Evolutionary conservation across 169 alveolate species (phyloP).

Genomic region (Eimeria mitis): DNA sequence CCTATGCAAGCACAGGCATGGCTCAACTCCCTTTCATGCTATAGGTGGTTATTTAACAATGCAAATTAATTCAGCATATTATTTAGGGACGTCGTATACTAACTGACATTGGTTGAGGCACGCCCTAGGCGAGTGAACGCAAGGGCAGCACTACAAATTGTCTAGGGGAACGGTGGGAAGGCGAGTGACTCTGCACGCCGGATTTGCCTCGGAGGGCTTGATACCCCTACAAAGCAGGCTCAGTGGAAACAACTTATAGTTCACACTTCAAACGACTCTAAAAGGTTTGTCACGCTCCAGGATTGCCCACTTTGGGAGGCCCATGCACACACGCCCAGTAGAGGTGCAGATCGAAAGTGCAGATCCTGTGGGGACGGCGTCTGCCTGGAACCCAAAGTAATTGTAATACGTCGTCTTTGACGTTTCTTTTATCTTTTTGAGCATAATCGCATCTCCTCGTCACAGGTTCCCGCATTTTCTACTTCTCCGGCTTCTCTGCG

Average conservation of each 20-base stretch:
- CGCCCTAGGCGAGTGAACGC: background rate
- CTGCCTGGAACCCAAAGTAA: background rate
- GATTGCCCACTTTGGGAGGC: background rate
- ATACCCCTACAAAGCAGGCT: background rate
- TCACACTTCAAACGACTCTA: background rate
- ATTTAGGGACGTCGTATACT: background rate
- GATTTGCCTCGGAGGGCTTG: background rate
- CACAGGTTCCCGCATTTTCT: background rate
- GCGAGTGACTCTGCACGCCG: background rate
- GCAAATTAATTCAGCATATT: background rate
- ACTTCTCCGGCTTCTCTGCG: background rate
- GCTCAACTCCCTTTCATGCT: background rate
- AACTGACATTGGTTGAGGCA: too few species aligned
- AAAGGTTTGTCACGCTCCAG: background rate
- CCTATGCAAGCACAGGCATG: background rate
- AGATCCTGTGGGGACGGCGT: background rate
- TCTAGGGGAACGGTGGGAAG: background rate
- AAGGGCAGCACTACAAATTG: too few species aligned
- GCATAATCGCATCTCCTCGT: background rate
- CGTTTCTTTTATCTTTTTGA: background rate
- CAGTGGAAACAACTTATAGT: background rate
- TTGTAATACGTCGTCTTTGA: background rate
- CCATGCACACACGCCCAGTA: background rate
- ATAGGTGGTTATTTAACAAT: background rate
- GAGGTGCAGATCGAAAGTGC: slow-evolving; percentile 2